Percentiles rank a stretch among this genome's conserved stretches.
phyloP scores from a whole-genome alignment of 805 yeast species.

The Spathaspora gorwiae region DNA sequence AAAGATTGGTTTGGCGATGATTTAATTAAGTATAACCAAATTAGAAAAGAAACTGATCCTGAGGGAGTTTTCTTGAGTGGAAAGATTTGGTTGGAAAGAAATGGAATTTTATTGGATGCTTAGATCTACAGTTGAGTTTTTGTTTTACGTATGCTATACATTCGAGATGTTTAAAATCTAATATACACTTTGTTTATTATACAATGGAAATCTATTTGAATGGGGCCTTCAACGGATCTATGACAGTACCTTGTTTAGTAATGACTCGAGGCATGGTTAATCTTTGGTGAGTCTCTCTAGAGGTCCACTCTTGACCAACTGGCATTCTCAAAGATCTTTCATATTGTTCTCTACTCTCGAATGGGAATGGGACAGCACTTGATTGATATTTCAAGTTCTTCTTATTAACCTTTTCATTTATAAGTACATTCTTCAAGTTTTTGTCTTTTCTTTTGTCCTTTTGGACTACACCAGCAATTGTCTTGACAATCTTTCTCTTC shows the following conservation, averaged over 20 bases:
- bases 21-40: constrained; percentile 52
- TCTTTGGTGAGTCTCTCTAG: constrained; percentile 80
- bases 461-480: constrained; percentile 70
- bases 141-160: background rate
- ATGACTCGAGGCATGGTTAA: constrained; percentile 85
- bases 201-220: constrained; percentile 40
- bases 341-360: constrained; percentile 88
- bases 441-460: constrained; percentile 75
- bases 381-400: constrained; percentile 83
- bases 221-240: constrained; percentile 90
- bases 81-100: constrained; percentile 73
- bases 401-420: constrained; percentile 83
- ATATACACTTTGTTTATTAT: constrained; percentile 1
- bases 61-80: constrained; percentile 75
- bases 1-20: constrained; percentile 78
- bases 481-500: constrained; percentile 61
- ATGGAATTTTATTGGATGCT: constrained; percentile 51
- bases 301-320: constrained; percentile 95
- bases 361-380: constrained; percentile 90
- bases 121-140: background rate
- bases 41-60: constrained; percentile 74
- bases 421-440: constrained; percentile 72
- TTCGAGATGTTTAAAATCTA: background rate
- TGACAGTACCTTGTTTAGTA: constrained; percentile 81
- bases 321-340: constrained; percentile 93